Evolutionary conservation across 164 flowering plant species (phyloP).

Genomic region (Aristolochia fimbriata): DNA sequence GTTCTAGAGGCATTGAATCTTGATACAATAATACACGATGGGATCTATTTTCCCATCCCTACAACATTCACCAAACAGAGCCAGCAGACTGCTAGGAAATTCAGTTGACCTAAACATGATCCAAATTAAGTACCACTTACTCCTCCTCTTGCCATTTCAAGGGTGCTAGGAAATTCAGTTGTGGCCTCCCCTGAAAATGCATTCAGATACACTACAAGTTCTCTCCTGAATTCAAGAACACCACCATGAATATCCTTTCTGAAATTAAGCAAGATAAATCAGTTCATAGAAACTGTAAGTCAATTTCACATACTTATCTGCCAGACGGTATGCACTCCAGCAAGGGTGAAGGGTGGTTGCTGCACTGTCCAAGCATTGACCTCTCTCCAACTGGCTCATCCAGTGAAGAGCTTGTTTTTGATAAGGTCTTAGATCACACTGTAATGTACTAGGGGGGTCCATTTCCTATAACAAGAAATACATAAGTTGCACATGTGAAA

Average conservation of each 20-base stretch:
- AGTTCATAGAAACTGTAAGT: neutral
- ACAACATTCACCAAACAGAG: too few relatives aligned
- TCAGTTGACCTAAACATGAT: too few relatives aligned
- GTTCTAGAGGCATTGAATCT: too few relatives aligned
- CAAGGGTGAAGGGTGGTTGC: constrained; percentile 90
- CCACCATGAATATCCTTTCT: neutral
- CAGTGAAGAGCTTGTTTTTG: constrained; percentile 96
- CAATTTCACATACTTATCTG: constrained; percentile 47
- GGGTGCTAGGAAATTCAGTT: constrained; percentile 88
- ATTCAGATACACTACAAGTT: constrained; percentile 67
- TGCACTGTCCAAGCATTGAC: constrained; percentile 53
- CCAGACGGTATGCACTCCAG: constrained; percentile 85
- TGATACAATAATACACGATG: too few relatives aligned
- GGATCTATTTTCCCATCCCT: too few relatives aligned
- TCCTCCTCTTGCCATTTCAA: constrained; percentile 98
- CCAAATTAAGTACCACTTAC: constrained; percentile 33
- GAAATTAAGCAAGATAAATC: neutral
- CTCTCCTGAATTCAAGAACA: constrained; percentile 48
- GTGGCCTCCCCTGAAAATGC: constrained; percentile 92
- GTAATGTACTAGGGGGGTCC: constrained; percentile 76
- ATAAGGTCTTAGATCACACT: constrained; percentile 81
- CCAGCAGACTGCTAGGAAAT: too few relatives aligned
- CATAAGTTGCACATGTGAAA: neutral
- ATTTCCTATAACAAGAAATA: constrained; percentile 47
- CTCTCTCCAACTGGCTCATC: constrained; percentile 83